Evolutionary conservation across 2,329 filamentous ascomycete genomes (phyloP).

Genomic region (Fusarium sp.): DNA sequence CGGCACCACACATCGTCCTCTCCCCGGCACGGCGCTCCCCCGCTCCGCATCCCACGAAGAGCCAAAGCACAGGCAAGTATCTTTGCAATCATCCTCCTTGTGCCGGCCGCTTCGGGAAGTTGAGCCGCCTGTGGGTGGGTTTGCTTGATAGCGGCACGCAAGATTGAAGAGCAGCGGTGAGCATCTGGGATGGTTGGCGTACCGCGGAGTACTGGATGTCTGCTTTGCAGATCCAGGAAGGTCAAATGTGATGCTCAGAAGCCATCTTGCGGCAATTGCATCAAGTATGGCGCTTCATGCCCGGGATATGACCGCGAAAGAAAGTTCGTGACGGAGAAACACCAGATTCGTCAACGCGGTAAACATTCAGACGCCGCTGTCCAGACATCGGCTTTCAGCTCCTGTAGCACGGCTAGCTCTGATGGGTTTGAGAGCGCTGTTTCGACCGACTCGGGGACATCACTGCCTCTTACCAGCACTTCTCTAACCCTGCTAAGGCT

Average conservation of each 20-base stretch:
- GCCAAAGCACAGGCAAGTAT: not conserved
- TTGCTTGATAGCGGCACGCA: slow-evolving; percentile 36
- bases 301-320: slow-evolving; percentile 53
- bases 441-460: slow-evolving; percentile 1
- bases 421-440: slow-evolving; percentile 1
- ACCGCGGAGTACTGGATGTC: slow-evolving; percentile 53
- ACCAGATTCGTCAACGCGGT: slow-evolving; percentile 50
- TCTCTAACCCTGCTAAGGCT: slow-evolving; percentile 27
- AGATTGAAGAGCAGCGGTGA: slow-evolving; percentile 40
- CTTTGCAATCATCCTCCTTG: slow-evolving; percentile 15
- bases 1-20: slow-evolving; percentile 27
- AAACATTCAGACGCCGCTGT: slow-evolving; percentile 19
- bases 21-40: slow-evolving; percentile 21
- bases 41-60: slow-evolving; percentile 8
- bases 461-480: slow-evolving; percentile 15
- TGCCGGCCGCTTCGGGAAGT: slow-evolving; percentile 37
- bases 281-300: slow-evolving; percentile 52
- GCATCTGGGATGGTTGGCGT: slow-evolving; percentile 51
- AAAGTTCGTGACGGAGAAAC: slow-evolving; percentile 56
- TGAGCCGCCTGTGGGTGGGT: slow-evolving; percentile 31
- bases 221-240: slow-evolving; percentile 54
- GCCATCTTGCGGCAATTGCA: slow-evolving; percentile 55
- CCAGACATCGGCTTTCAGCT: slow-evolving; percentile 20
- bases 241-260: slow-evolving; percentile 59
- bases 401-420: slow-evolving; percentile 22